Percentiles rank a stretch among this genome's conserved stretches.
These are phyloP conservation scores for Talaromyces sp. DNA, from an alignment of 2,329 filamentous ascomycete genomes.

Conservation along the genomic window DNA sequence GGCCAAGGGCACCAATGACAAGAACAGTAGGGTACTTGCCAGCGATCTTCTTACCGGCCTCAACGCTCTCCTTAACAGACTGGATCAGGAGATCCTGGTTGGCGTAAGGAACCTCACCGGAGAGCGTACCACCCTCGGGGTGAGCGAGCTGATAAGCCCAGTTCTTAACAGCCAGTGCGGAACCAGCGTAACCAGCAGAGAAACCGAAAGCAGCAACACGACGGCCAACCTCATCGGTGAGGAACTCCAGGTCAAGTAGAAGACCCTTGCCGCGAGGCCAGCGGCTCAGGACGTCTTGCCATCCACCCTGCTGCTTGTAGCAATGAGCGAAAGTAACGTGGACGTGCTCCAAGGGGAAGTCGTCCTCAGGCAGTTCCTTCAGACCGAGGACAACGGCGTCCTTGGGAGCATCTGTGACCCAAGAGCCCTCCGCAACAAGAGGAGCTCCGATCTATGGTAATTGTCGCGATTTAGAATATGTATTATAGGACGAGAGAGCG, in stretches of 20 bases:
- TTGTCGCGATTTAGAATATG: conserved; percentile 52
- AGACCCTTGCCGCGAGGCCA: conserved; percentile 76
- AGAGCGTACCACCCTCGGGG: conserved; percentile 66
- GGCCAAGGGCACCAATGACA: conserved; percentile 72
- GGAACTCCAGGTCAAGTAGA: conserved; percentile 84
- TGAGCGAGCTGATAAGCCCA: conserved; percentile 83
- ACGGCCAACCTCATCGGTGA: conserved; percentile 72
- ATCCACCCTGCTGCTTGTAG: conserved; percentile 77
- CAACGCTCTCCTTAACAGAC: conserved; percentile 73
- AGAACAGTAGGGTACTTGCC: conserved; percentile 73
- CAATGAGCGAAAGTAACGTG: conserved; percentile 74
- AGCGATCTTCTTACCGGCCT: conserved; percentile 66
- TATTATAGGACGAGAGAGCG: background rate
- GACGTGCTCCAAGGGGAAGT: conserved; percentile 70
- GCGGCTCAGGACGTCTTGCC: conserved; percentile 76
- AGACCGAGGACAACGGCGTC: conserved; percentile 74
- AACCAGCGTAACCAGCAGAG: conserved; percentile 74
- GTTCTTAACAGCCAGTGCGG: conserved; percentile 73
- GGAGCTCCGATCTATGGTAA: conserved; percentile 60
- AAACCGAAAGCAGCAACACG: conserved; percentile 56
- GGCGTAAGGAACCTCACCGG: conserved; percentile 59
- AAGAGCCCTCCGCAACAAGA: conserved; percentile 67
- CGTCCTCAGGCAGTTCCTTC: conserved; percentile 76
- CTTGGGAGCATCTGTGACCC: conserved; percentile 64
- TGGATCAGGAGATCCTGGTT: conserved; percentile 74